Evolutionary conservation across 2,329 filamentous ascomycete genomes (phyloP).

Genomic region (Mycocentrospora acerina): DNA sequence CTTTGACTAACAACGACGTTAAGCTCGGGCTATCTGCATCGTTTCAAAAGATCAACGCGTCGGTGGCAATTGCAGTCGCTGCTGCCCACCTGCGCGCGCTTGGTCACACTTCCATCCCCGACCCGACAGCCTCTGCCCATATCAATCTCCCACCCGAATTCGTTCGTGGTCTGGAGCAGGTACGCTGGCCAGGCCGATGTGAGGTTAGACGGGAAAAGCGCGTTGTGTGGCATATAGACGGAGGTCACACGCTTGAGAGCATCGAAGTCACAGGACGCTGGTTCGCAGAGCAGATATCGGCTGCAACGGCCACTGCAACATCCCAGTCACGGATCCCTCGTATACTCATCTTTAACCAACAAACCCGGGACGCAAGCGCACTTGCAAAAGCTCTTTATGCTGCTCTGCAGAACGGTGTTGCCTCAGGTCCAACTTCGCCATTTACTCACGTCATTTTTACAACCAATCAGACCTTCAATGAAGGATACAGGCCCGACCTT

Average conservation of each 20-base stretch:
- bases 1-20: conserved; percentile 46
- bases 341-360: conserved; percentile 87
- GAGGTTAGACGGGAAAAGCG: conserved; percentile 62
- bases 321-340: conserved; percentile 41
- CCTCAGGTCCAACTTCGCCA: conserved; percentile 33
- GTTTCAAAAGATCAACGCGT: conserved; percentile 65
- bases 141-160: conserved; percentile 62
- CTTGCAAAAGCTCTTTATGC: conserved; percentile 65
- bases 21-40: conserved; percentile 61
- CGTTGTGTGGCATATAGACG: conserved; percentile 78
- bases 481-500: conserved; percentile 64
- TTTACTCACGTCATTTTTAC: conserved; percentile 81
- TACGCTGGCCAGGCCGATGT: conserved; percentile 74
- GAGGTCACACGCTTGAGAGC: conserved; percentile 84
- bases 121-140: conserved; percentile 27
- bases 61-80: conserved; percentile 61
- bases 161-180: conserved; percentile 63
- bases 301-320: conserved; percentile 36
- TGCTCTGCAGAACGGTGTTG: conserved; percentile 49
- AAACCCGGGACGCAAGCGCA: conserved; percentile 72
- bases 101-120: conserved; percentile 45
- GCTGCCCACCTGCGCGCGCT: conserved; percentile 57
- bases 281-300: conserved; percentile 59
- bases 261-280: conserved; percentile 74
- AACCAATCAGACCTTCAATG: conserved; percentile 69